phyloP scores from a whole-genome alignment of 768 basidiomycete genomes.

The Leccinum disarticulatum region DNA sequence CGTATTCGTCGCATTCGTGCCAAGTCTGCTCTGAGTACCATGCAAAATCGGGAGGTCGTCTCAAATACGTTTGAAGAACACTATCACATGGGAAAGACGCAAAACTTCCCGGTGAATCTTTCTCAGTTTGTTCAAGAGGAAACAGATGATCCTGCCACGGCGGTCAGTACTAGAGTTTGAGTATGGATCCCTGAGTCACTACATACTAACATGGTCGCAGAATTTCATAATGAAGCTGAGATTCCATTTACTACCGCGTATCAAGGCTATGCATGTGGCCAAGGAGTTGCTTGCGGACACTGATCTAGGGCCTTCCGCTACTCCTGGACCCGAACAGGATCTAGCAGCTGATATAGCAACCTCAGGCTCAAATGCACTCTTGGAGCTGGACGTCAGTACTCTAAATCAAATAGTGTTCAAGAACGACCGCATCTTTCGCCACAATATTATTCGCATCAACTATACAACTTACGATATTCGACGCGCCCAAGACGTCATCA shows the following conservation, averaged over 20 bases:
- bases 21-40: not conserved
- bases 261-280: not conserved
- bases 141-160: not conserved
- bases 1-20: not conserved
- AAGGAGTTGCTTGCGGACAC: not conserved
- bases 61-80: not conserved
- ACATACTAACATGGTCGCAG: not conserved
- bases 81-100: not conserved
- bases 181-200: not conserved
- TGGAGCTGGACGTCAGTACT: not conserved
- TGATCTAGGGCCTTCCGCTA: not conserved
- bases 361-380: not conserved
- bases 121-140: not conserved
- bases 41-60: not conserved
- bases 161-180: not conserved
- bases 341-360: not conserved
- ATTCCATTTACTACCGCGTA: not conserved
- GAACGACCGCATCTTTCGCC: too few relatives aligned
- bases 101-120: not conserved
- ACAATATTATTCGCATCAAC: too few relatives aligned
- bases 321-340: not conserved
- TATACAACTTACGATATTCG: too few relatives aligned
- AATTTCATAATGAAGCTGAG: not conserved
- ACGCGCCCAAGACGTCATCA: too few relatives aligned
- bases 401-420: not conserved